Evolutionary conservation across 176 grass and related monocot species (phyloP).

Genomic region (Aegilops tauschii): DNA sequence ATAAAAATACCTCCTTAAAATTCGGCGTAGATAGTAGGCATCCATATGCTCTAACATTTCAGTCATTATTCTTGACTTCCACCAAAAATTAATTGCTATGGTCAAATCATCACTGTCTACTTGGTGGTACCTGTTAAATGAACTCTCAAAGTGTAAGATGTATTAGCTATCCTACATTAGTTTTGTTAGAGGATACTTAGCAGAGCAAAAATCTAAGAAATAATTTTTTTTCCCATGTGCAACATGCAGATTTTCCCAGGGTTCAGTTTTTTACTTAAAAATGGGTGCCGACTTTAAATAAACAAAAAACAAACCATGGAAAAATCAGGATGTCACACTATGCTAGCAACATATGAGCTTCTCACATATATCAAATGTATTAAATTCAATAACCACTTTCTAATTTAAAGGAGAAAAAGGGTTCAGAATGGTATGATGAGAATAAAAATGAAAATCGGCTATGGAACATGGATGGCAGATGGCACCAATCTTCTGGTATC

Average conservation of each 20-base stretch:
- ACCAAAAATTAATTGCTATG: slow-evolving; percentile 93
- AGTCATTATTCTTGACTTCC: slow-evolving; percentile 82
- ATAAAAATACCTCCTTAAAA: slow-evolving; percentile 78
- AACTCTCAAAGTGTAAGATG: slow-evolving; percentile 12
- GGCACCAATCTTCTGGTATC: not conserved
- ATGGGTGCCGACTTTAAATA: not conserved
- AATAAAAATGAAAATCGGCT: not conserved
- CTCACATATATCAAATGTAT: not conserved
- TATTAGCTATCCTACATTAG: not conserved
- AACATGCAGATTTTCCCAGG: not conserved
- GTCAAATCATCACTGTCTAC: slow-evolving; percentile 95
- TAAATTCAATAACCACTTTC: not conserved
- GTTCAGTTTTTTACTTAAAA: not conserved
- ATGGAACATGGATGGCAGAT: not conserved
- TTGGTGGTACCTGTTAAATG: slow-evolving; percentile 91
- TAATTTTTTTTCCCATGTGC: not conserved
- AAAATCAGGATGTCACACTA: not conserved
- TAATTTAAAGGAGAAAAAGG: not conserved
- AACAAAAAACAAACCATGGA: not conserved
- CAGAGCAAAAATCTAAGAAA: slow-evolving; percentile 6
- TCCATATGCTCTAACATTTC: slow-evolving; percentile 95
- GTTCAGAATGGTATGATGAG: not conserved
- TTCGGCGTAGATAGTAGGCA: slow-evolving; percentile 81
- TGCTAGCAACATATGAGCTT: not conserved
- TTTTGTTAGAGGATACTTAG: not conserved